A percentile compares a stretch with the other conserved stretches of the same genome.
Conservation (phyloP, 2,329 filamentous ascomycete genomes). For the Aaosphaeria pasadenensis region DNA sequence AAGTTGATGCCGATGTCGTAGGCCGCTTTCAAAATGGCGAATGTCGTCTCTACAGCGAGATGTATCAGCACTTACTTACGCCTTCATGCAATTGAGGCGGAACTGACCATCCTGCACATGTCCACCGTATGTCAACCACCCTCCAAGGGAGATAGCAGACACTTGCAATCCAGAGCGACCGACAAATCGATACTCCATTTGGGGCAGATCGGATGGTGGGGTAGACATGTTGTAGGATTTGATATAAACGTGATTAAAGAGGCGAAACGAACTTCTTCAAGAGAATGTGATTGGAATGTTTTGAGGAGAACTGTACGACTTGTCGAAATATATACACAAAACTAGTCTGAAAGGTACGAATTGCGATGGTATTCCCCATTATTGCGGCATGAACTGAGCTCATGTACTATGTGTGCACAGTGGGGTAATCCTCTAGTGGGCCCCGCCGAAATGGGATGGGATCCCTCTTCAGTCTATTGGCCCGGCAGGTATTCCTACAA, state of each 20-base stretch:
- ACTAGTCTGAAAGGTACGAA: neutral
- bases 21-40: constrained; percentile 53
- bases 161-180: constrained; percentile 72
- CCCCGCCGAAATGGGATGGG: too few species aligned
- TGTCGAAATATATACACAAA: too few species aligned
- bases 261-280: neutral
- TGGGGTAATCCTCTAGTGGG: too few species aligned
- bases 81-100: neutral
- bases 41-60: constrained; percentile 49
- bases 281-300: neutral
- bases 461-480: too few species aligned
- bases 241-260: neutral
- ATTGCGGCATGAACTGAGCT: too few species aligned
- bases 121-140: constrained; percentile 67
- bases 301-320: too few species aligned
- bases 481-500: too few species aligned
- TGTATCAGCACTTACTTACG: neutral
- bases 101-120: constrained; percentile 62
- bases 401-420: too few species aligned
- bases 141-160: constrained; percentile 66
- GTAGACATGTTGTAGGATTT: neutral
- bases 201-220: constrained; percentile 26
- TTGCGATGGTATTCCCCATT: neutral
- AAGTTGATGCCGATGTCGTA: constrained; percentile 60
- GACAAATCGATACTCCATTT: constrained; percentile 70